Evolutionary conservation across 805 yeast species (phyloP), one percentile per base, ranked within the genome.

Genomic region (Wickerhamiella brachini): DNA sequence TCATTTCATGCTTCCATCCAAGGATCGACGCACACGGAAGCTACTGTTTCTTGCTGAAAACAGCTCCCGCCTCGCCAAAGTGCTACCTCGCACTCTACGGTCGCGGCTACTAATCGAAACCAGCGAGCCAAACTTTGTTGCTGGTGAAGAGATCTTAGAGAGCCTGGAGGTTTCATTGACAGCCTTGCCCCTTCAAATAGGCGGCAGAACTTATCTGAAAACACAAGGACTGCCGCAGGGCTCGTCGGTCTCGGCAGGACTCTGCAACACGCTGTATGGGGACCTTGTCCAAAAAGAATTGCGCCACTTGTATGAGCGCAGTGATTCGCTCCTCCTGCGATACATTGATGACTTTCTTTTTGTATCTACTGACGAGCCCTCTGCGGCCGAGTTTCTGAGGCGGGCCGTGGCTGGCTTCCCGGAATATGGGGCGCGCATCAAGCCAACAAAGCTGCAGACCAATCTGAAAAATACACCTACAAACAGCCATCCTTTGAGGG

Each of bases 281-380:
- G 70, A 73, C 1, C 61, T 89, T 29, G 73, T 83, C 10, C 37
- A 18, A n/a, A 17, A 47, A 5, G 39, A 38, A 3, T 29, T 29
- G 20, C 20, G 6, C 7, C 20, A 37, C n/a, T 10, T 37, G 5
- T 37, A 15, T 9, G 20, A 37, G 7, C 41, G 41, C 3, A 39
- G n/a, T 37, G 54, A 64, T 2, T 65, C 74, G 15, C 53, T 73
- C 2, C 62, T 86, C 2, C 51, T 86, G 7, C 66, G 96, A 49
- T 64, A 85, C 20, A 95, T 87, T 0, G 97, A 89, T 65, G 97
- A 89, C 62, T 89, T 89, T 59, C 62, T 89, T 24, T 70, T 86
- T n/a, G 65, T 89, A 0, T 74, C 93, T 0, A 69, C 78, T 0
- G 61, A 70, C 37, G 24, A 57, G 10, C 49, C 52, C 0, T 58